These are phyloP conservation scores for Passalora sequoiae DNA, from an alignment of 2,329 filamentous ascomycete species.

Conservation along the genomic window DNA sequence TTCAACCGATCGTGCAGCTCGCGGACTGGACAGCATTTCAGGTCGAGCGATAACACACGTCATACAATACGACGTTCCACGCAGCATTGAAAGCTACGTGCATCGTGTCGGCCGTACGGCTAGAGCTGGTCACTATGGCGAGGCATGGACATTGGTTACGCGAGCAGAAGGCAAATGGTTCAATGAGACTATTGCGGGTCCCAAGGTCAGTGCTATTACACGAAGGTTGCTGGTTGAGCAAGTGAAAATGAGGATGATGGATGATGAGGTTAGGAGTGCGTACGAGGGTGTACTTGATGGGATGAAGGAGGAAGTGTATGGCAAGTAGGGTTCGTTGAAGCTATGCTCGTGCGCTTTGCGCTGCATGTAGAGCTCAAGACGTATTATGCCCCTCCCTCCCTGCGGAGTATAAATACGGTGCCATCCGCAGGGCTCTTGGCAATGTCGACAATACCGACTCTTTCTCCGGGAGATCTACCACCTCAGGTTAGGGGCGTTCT, in stretches of 20 bases:
- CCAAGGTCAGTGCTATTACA: slow-evolving; percentile 66
- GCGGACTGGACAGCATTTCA: slow-evolving; percentile 64
- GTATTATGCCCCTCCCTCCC: too few relatives aligned
- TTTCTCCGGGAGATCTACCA: too few relatives aligned
- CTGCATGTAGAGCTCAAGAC: too few relatives aligned
- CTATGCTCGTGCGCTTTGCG: too few relatives aligned
- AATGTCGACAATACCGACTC: too few relatives aligned
- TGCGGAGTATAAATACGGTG: too few relatives aligned
- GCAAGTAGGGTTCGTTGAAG: too few relatives aligned
- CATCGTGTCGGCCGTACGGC: slow-evolving; percentile 91
- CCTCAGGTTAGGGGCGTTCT: too few relatives aligned
- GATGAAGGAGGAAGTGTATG: slow-evolving; percentile 56
- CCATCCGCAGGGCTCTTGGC: too few relatives aligned
- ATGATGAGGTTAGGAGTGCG: slow-evolving; percentile 31
- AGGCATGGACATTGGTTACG: slow-evolving; percentile 81
- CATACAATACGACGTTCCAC: slow-evolving; percentile 88
- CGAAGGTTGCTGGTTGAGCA: slow-evolving; percentile 45
- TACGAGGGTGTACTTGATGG: slow-evolving; percentile 55
- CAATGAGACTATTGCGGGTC: slow-evolving; percentile 15
- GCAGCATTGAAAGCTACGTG: slow-evolving; percentile 75
- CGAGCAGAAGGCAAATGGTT: slow-evolving; percentile 88
- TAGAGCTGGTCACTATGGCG: slow-evolving; percentile 67
- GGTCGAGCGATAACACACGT: slow-evolving; percentile 68
- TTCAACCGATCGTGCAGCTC: slow-evolving; percentile 86
- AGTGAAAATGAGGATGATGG: slow-evolving; percentile 20